Base-by-base conservation (phyloP, 2,329 filamentous ascomycete genomes). In the Escovopsis sp. region DNA sequence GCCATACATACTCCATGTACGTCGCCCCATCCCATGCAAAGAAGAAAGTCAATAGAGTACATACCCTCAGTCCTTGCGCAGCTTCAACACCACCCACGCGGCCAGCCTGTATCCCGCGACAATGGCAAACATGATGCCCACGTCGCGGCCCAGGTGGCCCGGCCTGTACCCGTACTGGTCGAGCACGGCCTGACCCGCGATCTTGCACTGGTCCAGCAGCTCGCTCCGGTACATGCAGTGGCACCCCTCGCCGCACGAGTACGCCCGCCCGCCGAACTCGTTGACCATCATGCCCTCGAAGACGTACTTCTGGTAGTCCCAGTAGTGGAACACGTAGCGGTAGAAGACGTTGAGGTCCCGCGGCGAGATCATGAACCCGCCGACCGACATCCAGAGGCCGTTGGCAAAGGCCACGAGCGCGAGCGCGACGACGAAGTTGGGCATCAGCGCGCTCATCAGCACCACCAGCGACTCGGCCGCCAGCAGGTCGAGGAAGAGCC, bases 261-360 rank as follows among this genome's bases (percentile, higher is more conserved):
- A 93, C 3, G 65, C 70, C 12, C 83, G 67, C 15, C 72, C 49
- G 1, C 66, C 65, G 57, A 94, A 91, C 63, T 94, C 84, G 54
- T 91, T 93, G 42, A 89, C 78, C 84, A 93, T 91, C 85, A 94
- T 91, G 12, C 84, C 85, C 55, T 89, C 77, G 57, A 93, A 94
- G 4, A 93, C 85, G 52, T 88, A 93, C 36, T 68, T 73, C 57
- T 89, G 85, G 55, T 93, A 93, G 57, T 93, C 83, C 55, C 88
- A 88, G 59, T 88, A 93, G 56, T 88, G 82, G 53, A 91, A 91
- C 6, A 83, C 83, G 53, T 93, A 91, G 58, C 78, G 75, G 77
- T 83, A 94, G 52, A 94, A 94, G 3, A 73, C 75, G 59, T 94
- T 93, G 35, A 93, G 69, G 2, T 80, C 73, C 1, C 67, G 73